Base-by-base conservation (phyloP, 768 basidiomycete species). In the Calvatia gigantea region DNA sequence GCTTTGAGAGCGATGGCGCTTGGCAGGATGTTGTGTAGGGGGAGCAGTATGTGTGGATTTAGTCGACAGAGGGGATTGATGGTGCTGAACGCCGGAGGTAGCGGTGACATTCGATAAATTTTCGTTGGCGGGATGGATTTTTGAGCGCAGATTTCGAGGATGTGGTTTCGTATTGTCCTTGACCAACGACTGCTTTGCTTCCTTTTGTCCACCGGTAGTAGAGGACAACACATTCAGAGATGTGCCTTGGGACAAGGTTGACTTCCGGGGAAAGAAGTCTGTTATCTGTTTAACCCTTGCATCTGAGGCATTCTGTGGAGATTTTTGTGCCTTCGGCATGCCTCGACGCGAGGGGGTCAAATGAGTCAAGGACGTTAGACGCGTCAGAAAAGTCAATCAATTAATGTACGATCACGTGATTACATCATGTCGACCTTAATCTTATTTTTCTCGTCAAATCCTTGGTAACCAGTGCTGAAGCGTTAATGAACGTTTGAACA, bases 1-100 rank as follows among this genome's bases (percentile, higher is more conserved):
- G 37, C 54, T 56, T n/a, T 56, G 54, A 23, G 54, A 56, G 17
- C 54, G 54, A 3, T 41, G 32, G 6, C 54, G 54, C 25, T 56
- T 56, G 38, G 54, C 42, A 23, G 54, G 27, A 15, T 46, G 54
- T n/a, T 48, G 54, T 29, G 49, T 49, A 17, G 39, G 54, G 14
- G 54, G 33, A n/a, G 46, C n/a, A 31, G 32, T 19, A n/a, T 37
- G 11, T 7, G 43, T 25, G 35, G 39, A 29, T 33, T 42, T 56
- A n/a, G 47, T 35, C 4, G 54, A 39, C 12, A 39, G n/a, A 41
- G 54, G 25, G 17, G 39, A 42, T 14, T 19, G 21, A 43, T 19
- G 8, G 11, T 31, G 33, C 29, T 9, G 45, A 6, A 39, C 32
- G 17, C 19, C 38, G 15, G 54, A 41, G 21, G 46, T n/a, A n/a